Base-by-base conservation (phyloP, 495 filamentous ascomycete species). In the Podospora comata region DNA sequence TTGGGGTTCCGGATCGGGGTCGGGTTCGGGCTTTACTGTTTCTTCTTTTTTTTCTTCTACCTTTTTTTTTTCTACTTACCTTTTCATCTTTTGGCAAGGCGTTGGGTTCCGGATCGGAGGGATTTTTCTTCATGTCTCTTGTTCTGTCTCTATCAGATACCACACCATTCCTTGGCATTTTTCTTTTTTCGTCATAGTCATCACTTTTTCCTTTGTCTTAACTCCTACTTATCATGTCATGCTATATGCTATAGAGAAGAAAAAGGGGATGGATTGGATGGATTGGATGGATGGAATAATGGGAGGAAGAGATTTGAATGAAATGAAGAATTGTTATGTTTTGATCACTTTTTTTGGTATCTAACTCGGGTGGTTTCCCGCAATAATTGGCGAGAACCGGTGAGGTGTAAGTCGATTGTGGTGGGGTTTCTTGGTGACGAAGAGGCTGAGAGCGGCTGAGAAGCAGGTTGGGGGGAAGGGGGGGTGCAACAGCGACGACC, bases 11-110 rank as follows among this genome's bases (percentile, higher is more conserved):
- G 39, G 39, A 2, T 48, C 39, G 39, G 39, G 39, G 39, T 60
- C 16, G 19, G 19, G 23, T n/a, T 61, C 23, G 30, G 20, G 16
- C 4, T 61, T 61, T 61, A 26, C 26, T 32, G 61, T 63, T 70
- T 26, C 6, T 58, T 59, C 55, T 66, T 67, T 62, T 57, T 53
- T 59, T 68, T 60, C 23, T 32, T 63, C 59, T 60, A 32, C 7
- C 19, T 57, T 16, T 39, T 5, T 60, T 66, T 19, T 55, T 13
- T 59, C 44, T 68, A 23, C 20, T 70, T 59, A 60, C 66, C 65
- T 18, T 54, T 28, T 19, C 48, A 13, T 7, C 59, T 63, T 65
- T 54, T 34, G 20, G 61, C 61, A 63, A 13, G 59, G 59, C 59
- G 59, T 32, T 48, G 39, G 39, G 39, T 16, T 48, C 15, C 9